Evolutionary conservation across 768 basidiomycete species (phyloP).

Genomic region (Phylloporus rhodoxanthus): DNA sequence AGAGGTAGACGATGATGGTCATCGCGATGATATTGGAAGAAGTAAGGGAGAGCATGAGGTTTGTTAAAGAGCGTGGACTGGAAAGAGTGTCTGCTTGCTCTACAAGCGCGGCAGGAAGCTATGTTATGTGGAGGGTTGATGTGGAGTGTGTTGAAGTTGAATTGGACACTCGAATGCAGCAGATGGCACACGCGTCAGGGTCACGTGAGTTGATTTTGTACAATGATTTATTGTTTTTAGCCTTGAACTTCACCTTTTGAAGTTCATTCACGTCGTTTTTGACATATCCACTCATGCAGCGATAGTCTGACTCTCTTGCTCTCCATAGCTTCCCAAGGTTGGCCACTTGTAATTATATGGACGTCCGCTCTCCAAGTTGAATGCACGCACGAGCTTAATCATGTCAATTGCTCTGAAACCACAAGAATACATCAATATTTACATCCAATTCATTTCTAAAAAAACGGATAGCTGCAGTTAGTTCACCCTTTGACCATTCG

Average conservation of each 20-base stretch:
- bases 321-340: too few species aligned
- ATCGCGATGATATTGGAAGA: slow-evolving; percentile 10
- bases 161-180: not conserved
- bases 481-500: not conserved
- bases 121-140: not conserved
- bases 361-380: too few species aligned
- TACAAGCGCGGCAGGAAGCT: slow-evolving; percentile 11
- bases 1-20: slow-evolving; percentile 12
- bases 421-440: not conserved
- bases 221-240: too few species aligned
- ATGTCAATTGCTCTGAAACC: too few species aligned
- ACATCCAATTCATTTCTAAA: not conserved
- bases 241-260: too few species aligned
- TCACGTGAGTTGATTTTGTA: slow-evolving; percentile 25
- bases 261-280: too few species aligned
- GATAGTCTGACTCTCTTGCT: too few species aligned
- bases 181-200: slow-evolving; percentile 1
- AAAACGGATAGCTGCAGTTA: not conserved
- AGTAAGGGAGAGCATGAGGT: slow-evolving; percentile 7
- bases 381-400: too few species aligned
- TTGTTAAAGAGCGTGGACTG: not conserved
- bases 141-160: not conserved
- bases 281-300: too few species aligned
- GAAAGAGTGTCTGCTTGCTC: slow-evolving; percentile 4
- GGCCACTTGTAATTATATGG: too few species aligned